phyloP scores from a whole-genome alignment of 371 early-diverging fungal species.

The Mucor ambiguus region DNA sequence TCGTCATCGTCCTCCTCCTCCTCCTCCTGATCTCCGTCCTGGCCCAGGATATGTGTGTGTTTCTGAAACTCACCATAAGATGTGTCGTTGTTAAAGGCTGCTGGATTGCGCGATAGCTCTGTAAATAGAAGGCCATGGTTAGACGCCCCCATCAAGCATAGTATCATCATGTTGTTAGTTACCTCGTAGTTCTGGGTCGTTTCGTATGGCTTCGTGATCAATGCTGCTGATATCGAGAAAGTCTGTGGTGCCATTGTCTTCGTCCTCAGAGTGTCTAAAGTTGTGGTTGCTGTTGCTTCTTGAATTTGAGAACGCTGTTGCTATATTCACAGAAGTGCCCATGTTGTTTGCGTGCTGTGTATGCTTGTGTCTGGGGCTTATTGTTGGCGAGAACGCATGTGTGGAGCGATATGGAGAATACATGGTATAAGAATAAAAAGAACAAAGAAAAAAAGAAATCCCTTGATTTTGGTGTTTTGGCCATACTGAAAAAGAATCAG shows the following conservation, averaged over 20 bases:
- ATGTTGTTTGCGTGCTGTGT: background rate
- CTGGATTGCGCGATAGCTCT: constrained; percentile 10
- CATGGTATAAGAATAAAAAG: background rate
- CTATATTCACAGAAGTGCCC: background rate
- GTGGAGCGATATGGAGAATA: background rate
- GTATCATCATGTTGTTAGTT: background rate
- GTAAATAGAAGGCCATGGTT: background rate
- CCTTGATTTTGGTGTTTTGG: background rate
- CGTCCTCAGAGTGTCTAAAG: background rate
- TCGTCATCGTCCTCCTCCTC: constrained; percentile 16
- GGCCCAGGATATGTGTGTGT: background rate
- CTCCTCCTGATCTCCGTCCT: too few species aligned
- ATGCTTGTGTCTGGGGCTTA: background rate
- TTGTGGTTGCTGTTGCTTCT: too few species aligned
- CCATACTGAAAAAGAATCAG: too few species aligned
- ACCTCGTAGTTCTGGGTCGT: constrained; percentile 17
- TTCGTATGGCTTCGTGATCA: constrained; percentile 18
- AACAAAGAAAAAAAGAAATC: background rate
- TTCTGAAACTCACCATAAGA: background rate
- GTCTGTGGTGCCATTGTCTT: background rate
- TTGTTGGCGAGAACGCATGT: background rate
- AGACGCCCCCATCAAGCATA: background rate
- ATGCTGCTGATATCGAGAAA: constrained; percentile 9
- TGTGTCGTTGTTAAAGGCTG: constrained; percentile 7
- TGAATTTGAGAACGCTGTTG: background rate